Base-by-base conservation (phyloP, 208 protist species). In the Blastocrithidia nonstop region DNA sequence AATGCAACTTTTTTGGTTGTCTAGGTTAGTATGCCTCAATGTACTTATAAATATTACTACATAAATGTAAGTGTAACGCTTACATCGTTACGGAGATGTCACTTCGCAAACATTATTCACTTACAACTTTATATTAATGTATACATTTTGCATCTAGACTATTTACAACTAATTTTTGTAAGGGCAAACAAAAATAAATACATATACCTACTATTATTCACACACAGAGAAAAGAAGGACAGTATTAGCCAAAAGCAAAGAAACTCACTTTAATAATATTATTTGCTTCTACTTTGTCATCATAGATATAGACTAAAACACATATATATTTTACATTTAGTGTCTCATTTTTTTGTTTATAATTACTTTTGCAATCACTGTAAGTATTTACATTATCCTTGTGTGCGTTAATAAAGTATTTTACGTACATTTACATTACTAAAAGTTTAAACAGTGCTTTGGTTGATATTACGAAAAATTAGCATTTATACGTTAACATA, bases 41-140 rank as follows among this genome's bases (percentile, higher is more conserved):
- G 29, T 35, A n/a, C n/a, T 35, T 35, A n/a, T 35, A 35, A 15
- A 35, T n/a, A 35, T 15, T 35, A n/a, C n/a, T n/a, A 35, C 29
- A 35, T n/a, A n/a, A 11, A 35, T 35, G n/a, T 35, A 35, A 15
- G n/a, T n/a, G 29, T 35, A n/a, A 35, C 29, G n/a, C 29, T 11
- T 35, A 35, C 29, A 35, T 35, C 11, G 11, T 11, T 35, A n/a
- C 29, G 29, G 11, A n/a, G 11, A n/a, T 35, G n/a, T 35, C 11
- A 15, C 11, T 35, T 11, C n/a, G 29, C 29, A n/a, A 11, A 35
- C 11, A 35, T n/a, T 11, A 35, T 35, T 11, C 29, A n/a, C 29
- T 11, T 11, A 35, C 29, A 35, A 35, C 29, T 15, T 15, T 35
- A n/a, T 35, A n/a, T 35, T 11, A 11, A 35, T n/a, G n/a, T 35